Evolutionary conservation across 805 yeast species (phyloP).

Genomic region (Candida ovalis): DNA sequence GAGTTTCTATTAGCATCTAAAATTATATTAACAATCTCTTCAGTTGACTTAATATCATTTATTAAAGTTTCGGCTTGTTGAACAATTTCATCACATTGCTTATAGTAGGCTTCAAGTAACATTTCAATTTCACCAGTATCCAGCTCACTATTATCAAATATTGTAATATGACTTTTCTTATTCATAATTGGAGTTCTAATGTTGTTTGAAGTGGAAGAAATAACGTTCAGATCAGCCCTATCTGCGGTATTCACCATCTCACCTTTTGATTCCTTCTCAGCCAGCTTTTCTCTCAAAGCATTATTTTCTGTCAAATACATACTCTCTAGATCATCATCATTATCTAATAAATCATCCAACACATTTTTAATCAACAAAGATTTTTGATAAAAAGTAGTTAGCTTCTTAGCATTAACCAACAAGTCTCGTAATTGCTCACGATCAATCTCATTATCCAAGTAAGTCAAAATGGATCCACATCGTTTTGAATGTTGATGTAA

Average conservation of each 20-base stretch:
- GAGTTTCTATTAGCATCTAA: slow-evolving; percentile 89
- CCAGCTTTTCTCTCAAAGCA: slow-evolving; percentile 14
- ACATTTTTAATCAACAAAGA: slow-evolving; percentile 73
- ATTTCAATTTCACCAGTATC: slow-evolving; percentile 73
- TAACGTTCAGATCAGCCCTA: background rate
- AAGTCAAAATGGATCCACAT: slow-evolving; percentile 63
- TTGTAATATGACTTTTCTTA: background rate
- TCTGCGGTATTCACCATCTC: background rate
- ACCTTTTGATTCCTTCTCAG: background rate
- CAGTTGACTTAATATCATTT: slow-evolving; percentile 83
- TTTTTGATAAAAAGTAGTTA: slow-evolving; percentile 73
- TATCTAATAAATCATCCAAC: slow-evolving; percentile 78
- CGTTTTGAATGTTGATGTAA: slow-evolving; percentile 51
- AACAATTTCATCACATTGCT: slow-evolving; percentile 89
- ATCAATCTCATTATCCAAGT: slow-evolving; percentile 75
- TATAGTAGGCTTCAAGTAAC: slow-evolving; percentile 82
- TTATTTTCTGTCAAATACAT: slow-evolving; percentile 63
- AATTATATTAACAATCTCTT: slow-evolving; percentile 88
- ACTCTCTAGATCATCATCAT: slow-evolving; percentile 77
- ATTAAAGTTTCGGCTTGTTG: slow-evolving; percentile 84
- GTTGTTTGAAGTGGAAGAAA: background rate
- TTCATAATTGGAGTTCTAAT: background rate
- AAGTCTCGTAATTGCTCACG: slow-evolving; percentile 70
- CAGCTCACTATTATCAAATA: slow-evolving; percentile 10
- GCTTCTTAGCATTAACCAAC: slow-evolving; percentile 65